These are phyloP conservation scores for Nicotiana undulata DNA, from an alignment of 257 asterid species.

Conservation along the genomic window DNA sequence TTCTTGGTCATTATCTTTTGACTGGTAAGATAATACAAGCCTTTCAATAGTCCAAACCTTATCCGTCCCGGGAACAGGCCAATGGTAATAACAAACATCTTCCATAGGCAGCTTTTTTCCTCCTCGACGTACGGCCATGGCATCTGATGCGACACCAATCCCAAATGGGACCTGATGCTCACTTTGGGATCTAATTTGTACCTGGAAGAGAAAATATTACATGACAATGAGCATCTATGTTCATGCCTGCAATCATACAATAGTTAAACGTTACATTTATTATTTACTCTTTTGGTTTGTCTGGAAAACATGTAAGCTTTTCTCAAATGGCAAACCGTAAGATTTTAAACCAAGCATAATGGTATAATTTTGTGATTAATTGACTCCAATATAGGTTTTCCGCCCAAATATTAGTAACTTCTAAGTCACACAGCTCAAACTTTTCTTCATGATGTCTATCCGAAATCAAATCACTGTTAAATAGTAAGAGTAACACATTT, in stretches of 20 bases:
- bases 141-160: constrained; percentile 76
- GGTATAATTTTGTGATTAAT: background rate
- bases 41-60: constrained; percentile 45
- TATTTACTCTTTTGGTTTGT: background rate
- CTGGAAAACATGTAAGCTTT: background rate
- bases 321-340: background rate
- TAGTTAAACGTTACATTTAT: background rate
- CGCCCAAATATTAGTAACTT: background rate
- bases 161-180: constrained; percentile 64
- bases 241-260: constrained; percentile 6
- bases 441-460: background rate
- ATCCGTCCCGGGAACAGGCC: constrained; percentile 86
- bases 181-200: constrained; percentile 45
- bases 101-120: constrained; percentile 84
- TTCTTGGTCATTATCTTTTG: constrained; percentile 2
- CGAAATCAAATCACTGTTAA: background rate
- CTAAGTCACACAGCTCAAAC: background rate
- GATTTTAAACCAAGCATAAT: background rate
- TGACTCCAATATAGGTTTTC: background rate
- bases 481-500: background rate
- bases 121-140: constrained; percentile 86
- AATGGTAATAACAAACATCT: constrained; percentile 75
- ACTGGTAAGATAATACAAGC: constrained; percentile 1
- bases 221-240: background rate
- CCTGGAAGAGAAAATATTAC: constrained; percentile 34